Evolutionary conservation across 2,329 filamentous ascomycete species (phyloP), one percentile per base, ranked within the genome.

Genomic region (Colletotrichum tanaceti): DNA sequence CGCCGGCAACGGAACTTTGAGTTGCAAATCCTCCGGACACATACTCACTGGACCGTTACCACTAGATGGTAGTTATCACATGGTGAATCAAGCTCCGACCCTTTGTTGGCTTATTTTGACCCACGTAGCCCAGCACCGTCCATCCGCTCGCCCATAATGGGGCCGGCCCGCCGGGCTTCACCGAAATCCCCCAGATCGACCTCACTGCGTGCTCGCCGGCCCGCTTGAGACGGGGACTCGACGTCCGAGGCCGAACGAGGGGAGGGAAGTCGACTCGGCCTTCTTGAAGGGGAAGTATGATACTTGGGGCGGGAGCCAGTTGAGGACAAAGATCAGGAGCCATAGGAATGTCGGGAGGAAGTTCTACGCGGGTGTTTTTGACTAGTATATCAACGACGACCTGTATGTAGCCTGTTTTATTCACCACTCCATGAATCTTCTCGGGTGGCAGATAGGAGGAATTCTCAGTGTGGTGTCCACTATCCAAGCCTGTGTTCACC

Each of bases 241-340:
- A 73, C 20, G 79, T 4, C 16, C 4, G 63, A 82, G n/a, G 70
- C 79, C 79, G 3, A 75, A 74, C 0, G 80, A 81, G 63, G 81
- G 75, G 1, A 71, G 70, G 5, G 72, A 71, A 10, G 78, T 87
- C 52, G 85, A 86, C 68, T 85, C 84, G 41, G 77, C 83, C 0
- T 87, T 87, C 65, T 71, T 86, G 43, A 78, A 75, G 14, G 84
- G 84, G 0, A 79, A 77, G 46, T 87, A 86, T 66, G 81, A 86
- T 59, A 87, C 85, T 0, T 86, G 85, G 84, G 86, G 85, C 0
- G 85, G 87, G 73, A 81, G 82, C 6, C 84, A 87, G 75, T 73
- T 87, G 47, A 77, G 85, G 63, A 87, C 84, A 2, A 87, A 87
- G 74, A 80, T 86, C 13, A 76, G 84, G 14, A 86, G 84, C 63